A percentile compares a stretch with the other conserved stretches of the same genome.
These are phyloP conservation scores for Elsinoe batatas DNA, from an alignment of 2,329 filamentous ascomycete species.

Conservation along the genomic window DNA sequence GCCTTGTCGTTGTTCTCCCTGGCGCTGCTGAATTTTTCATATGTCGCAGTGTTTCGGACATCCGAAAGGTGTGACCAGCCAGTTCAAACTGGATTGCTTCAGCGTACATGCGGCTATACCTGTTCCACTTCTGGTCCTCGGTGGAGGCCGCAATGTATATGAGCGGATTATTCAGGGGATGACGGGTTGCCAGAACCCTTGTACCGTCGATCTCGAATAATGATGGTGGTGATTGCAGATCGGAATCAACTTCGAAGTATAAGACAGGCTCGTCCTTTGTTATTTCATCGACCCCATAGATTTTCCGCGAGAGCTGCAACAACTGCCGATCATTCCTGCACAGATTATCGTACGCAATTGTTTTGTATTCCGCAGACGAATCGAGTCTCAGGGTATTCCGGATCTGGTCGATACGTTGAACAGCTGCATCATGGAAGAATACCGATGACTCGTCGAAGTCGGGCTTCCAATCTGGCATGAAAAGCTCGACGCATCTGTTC, in stretches of 20 bases:
- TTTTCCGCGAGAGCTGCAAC: neutral
- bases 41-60: neutral
- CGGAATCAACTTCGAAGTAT: neutral
- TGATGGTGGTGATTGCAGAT: neutral
- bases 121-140: neutral
- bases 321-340: neutral
- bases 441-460: neutral
- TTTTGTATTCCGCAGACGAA: neutral
- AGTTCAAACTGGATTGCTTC: neutral
- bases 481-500: slow-evolving; percentile 87
- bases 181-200: neutral
- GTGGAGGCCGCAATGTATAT: neutral
- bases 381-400: neutral
- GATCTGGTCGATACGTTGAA: neutral
- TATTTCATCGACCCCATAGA: neutral
- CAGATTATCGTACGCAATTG: neutral
- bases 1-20: neutral
- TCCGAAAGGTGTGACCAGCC: neutral
- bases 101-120: neutral
- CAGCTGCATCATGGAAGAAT: neutral
- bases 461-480: slow-evolving; percentile 38
- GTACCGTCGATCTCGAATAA: neutral
- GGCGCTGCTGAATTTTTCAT: neutral
- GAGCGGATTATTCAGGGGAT: neutral
- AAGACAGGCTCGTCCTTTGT: neutral